These are phyloP conservation scores for Candida silvicultrix DNA, from an alignment of 805 yeast species.

Conservation along the genomic window DNA sequence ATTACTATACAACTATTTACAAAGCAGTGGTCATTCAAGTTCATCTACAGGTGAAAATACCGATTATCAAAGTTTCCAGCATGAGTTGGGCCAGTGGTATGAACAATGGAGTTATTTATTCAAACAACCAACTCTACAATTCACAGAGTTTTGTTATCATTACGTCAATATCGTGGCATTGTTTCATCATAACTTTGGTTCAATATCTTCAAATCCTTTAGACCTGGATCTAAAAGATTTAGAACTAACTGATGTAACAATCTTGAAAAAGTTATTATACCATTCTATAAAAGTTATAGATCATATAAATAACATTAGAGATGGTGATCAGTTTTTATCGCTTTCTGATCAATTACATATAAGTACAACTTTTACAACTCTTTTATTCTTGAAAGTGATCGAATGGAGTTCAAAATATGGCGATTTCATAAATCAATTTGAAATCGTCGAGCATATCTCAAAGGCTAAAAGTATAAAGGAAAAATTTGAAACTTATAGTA, in stretches of 20 bases:
- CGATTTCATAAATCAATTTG: not conserved
- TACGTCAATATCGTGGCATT: slow-evolving; percentile 49
- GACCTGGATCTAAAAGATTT: slow-evolving; percentile 2
- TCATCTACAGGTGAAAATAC: not conserved
- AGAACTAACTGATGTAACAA: slow-evolving; percentile 14
- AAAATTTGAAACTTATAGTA: not conserved
- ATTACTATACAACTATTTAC: slow-evolving; percentile 52
- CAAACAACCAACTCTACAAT: slow-evolving; percentile 66
- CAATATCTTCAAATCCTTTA: not conserved
- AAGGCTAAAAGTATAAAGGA: not conserved
- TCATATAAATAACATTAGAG: slow-evolving; percentile 21
- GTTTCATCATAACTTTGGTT: slow-evolving; percentile 30
- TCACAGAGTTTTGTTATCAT: slow-evolving; percentile 66
- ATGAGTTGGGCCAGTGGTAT: slow-evolving; percentile 54
- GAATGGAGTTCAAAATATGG: slow-evolving; percentile 8
- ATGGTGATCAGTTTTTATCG: slow-evolving; percentile 55
- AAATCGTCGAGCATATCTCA: not conserved
- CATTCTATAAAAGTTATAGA: slow-evolving; percentile 20
- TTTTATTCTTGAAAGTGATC: slow-evolving; percentile 18
- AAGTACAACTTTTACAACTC: slow-evolving; percentile 16
- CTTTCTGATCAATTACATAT: slow-evolving; percentile 68
- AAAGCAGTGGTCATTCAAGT: slow-evolving; percentile 18
- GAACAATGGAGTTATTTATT: slow-evolving; percentile 65
- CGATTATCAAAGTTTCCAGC: slow-evolving; percentile 30
- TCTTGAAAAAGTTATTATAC: slow-evolving; percentile 18